phyloP scores from a whole-genome alignment of 2,329 filamentous ascomycete genomes.

The Penicillium sp. region DNA sequence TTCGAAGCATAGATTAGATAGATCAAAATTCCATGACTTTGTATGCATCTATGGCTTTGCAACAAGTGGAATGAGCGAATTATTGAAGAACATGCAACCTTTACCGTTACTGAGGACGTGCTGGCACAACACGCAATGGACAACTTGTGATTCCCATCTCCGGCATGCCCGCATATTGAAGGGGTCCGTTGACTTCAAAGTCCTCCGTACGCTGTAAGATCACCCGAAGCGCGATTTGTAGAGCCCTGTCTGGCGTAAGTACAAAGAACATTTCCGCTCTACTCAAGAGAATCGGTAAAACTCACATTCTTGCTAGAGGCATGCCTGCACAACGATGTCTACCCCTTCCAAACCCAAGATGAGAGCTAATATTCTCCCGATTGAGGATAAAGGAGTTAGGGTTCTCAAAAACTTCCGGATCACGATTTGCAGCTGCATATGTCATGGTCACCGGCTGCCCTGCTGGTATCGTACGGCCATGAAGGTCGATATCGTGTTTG shows the following conservation, averaged over 20 bases:
- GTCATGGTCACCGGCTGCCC: slow-evolving; percentile 16
- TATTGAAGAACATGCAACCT: not conserved
- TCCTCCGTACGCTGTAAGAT: not conserved
- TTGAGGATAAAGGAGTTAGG: slow-evolving; percentile 13
- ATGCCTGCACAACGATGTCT: slow-evolving; percentile 19
- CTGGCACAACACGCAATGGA: slow-evolving; percentile 3
- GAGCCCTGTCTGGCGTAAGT: not conserved
- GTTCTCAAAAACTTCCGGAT: slow-evolving; percentile 8
- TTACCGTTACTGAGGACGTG: not conserved
- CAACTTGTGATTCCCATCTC: slow-evolving; percentile 7
- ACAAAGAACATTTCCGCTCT: not conserved
- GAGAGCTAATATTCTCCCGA: slow-evolving; percentile 15
- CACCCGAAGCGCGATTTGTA: slow-evolving; percentile 4
- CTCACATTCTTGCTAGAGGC: slow-evolving; percentile 19
- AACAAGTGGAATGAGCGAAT: not conserved
- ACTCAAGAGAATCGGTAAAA: not conserved
- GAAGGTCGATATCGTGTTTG: slow-evolving; percentile 3
- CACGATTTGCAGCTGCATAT: slow-evolving; percentile 18
- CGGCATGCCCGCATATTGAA: slow-evolving; percentile 7
- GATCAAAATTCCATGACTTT: not conserved
- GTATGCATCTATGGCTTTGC: not conserved
- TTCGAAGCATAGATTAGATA: not conserved
- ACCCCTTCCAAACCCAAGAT: slow-evolving; percentile 16
- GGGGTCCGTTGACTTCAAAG: not conserved
- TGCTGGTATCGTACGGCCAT: slow-evolving; percentile 6